Evolutionary conservation across 1,284 basidiomycete genomes (phyloP).

Genomic region (Pascua guehoae): DNA sequence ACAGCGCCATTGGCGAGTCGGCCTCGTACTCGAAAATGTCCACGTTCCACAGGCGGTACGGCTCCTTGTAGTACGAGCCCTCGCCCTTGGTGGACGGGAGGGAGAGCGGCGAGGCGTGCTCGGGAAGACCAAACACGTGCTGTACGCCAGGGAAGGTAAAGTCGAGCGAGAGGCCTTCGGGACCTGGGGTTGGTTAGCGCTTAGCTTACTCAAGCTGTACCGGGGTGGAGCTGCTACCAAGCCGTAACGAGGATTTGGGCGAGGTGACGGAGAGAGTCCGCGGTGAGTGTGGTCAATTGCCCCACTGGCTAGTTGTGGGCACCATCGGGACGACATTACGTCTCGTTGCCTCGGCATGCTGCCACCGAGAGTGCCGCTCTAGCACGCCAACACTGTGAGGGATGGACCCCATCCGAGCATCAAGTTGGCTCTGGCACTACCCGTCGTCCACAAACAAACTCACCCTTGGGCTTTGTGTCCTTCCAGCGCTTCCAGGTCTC

Average conservation of each 20-base stretch:
- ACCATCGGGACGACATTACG: too few species aligned
- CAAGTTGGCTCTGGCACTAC: too few species aligned
- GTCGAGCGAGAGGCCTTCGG: conserved; percentile 88
- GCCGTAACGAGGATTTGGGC: too few species aligned
- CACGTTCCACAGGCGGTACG: conserved; percentile 91
- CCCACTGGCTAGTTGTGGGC: too few species aligned
- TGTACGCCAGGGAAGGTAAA: conserved; percentile 87
- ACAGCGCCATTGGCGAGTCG: conserved; percentile 85
- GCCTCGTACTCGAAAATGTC: conserved; percentile 97
- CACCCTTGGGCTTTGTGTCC: conserved; percentile 93
- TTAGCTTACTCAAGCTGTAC: too few species aligned
- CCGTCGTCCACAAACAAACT: conserved; percentile 6
- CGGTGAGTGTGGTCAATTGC: not conserved
- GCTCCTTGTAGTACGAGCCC: conserved; percentile 71
- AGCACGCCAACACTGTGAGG: not conserved
- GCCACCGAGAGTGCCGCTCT: not conserved
- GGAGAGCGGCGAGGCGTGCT: conserved; percentile 87
- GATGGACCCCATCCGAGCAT: too few species aligned
- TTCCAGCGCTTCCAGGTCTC: conserved; percentile 82
- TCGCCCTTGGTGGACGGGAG: conserved; percentile 67
- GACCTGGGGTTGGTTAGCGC: conserved; percentile 57
- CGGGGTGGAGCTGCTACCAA: too few species aligned
- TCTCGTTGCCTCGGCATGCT: too few species aligned
- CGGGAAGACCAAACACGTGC: conserved; percentile 91
- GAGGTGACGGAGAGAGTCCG: not conserved